Conservation (phyloP, 192 early-diverging fungal genomes). For the Ramicandelaber brevisporus region DNA sequence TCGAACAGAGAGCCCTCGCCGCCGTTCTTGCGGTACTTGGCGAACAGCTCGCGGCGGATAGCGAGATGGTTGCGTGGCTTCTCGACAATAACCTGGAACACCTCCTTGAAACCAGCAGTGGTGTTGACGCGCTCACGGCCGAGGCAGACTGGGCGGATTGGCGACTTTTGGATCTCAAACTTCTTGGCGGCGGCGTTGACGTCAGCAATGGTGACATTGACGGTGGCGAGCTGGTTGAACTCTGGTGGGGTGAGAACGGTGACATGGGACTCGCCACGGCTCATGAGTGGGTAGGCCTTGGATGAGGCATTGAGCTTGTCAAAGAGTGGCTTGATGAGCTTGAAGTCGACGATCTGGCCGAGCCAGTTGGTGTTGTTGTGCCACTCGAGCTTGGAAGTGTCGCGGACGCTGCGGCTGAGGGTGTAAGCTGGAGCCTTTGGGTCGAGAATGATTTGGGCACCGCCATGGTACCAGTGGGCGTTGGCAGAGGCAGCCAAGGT, state of each 20-base stretch:
- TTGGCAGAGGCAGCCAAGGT: too few relatives aligned
- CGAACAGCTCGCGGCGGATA: conserved; percentile 24
- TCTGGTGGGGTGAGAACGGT: conserved; percentile 46
- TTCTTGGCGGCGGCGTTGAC: conserved; percentile 25
- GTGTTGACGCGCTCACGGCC: conserved; percentile 27
- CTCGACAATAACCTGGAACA: conserved; percentile 19
- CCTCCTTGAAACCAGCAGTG: conserved; percentile 14
- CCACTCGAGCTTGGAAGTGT: conserved; percentile 17
- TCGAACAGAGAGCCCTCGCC: conserved; percentile 44
- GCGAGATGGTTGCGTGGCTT: conserved; percentile 12
- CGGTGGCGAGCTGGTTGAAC: conserved; percentile 21
- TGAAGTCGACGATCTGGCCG: conserved; percentile 27
- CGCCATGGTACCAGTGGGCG: too few relatives aligned
- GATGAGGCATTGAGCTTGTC: conserved; percentile 16
- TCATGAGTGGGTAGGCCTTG: conserved; percentile 8
- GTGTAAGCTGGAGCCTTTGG: conserved; percentile 8
- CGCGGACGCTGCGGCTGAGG: conserved; percentile 11
- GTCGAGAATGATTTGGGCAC: conserved; percentile 12
- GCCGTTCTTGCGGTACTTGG: conserved; percentile 25
- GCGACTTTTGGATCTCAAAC: conserved; percentile 22
- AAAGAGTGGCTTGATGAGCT: conserved; percentile 22
- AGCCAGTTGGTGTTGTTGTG: conserved; percentile 22
- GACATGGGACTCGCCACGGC: conserved; percentile 39
- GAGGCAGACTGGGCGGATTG: conserved; percentile 27
- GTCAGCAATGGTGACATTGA: conserved; percentile 32